Conservation (phyloP, 768 basidiomycete genomes). For the Paxillus ammoniavirescens region DNA sequence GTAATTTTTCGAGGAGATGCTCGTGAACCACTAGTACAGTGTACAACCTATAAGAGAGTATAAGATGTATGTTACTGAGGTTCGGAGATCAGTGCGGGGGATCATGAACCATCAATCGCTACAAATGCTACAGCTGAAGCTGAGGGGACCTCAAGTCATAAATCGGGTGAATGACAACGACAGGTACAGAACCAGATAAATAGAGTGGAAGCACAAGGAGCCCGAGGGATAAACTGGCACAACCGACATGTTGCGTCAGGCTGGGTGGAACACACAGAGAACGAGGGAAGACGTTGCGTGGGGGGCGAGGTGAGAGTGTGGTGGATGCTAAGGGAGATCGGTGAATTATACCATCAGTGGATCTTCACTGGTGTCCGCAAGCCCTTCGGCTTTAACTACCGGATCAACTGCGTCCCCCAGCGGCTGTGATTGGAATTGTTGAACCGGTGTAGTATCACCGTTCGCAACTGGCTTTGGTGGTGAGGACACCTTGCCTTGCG, state of each 20-base stretch:
- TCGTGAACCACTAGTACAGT: constrained; percentile 28
- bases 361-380: constrained; percentile 64
- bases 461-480: constrained; percentile 46
- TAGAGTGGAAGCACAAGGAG: constrained; percentile 24
- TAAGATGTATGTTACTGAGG: constrained; percentile 35
- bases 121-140: constrained; percentile 31
- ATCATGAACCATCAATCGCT: constrained; percentile 34
- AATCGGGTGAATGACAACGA: constrained; percentile 28
- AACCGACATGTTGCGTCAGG: constrained; percentile 4
- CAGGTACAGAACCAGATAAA: constrained; percentile 31
- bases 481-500: constrained; percentile 46
- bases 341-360: constrained; percentile 40
- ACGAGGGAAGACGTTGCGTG: constrained; percentile 5
- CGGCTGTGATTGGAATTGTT: constrained; percentile 50
- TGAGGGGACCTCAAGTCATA: constrained; percentile 9
- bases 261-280: constrained; percentile 4
- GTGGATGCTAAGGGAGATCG: background rate
- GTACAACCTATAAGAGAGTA: constrained; percentile 36
- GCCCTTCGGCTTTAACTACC: constrained; percentile 59
- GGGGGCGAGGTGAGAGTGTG: background rate
- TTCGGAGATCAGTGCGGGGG: constrained; percentile 32
- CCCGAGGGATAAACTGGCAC: constrained; percentile 17
- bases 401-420: constrained; percentile 54
- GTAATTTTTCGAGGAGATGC: constrained; percentile 19
- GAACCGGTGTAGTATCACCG: constrained; percentile 44